Evolutionary conservation across 176 grass and related monocot genomes (phyloP).

Genomic region (Puya raimondii): DNA sequence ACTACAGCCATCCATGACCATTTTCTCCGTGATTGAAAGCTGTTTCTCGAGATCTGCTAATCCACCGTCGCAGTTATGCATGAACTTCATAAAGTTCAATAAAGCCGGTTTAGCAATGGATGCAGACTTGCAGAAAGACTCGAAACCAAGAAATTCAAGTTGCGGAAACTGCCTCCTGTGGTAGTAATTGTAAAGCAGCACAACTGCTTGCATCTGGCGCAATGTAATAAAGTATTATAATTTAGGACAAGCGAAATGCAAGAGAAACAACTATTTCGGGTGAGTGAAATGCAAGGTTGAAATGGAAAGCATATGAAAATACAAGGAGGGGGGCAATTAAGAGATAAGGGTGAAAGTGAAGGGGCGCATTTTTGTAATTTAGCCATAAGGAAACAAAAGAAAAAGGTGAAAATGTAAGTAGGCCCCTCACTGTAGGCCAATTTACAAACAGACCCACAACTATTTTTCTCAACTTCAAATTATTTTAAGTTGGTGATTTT

Average conservation of each 20-base stretch:
- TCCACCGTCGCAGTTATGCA: slow-evolving; percentile 11
- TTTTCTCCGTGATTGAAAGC: slow-evolving; percentile 36
- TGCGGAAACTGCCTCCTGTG: slow-evolving; percentile 47
- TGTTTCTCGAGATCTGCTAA: slow-evolving; percentile 1
- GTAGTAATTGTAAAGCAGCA: slow-evolving; percentile 72
- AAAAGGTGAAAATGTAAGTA: background rate
- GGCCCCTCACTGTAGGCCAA: background rate
- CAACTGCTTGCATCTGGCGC: slow-evolving; percentile 56
- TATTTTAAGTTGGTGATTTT: too few relatives aligned
- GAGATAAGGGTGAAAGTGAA: too few relatives aligned
- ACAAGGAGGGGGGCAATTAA: too few relatives aligned
- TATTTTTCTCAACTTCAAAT: too few relatives aligned
- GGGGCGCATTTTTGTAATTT: too few relatives aligned
- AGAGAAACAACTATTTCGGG: background rate
- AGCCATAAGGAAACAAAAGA: too few relatives aligned
- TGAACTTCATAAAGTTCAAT: slow-evolving; percentile 20
- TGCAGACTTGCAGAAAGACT: slow-evolving; percentile 27
- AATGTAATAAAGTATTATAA: slow-evolving; percentile 1
- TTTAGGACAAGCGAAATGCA: background rate
- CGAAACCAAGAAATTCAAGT: slow-evolving; percentile 25
- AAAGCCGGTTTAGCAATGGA: slow-evolving; percentile 23
- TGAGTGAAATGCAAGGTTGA: too few relatives aligned
- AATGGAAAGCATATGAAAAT: too few relatives aligned
- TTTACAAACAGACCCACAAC: too few relatives aligned
- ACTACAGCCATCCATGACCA: slow-evolving; percentile 33